Evolutionary conservation across 1,139 yeast genomes (phyloP).

Genomic region (Yamadazyma atmosphaerica): DNA sequence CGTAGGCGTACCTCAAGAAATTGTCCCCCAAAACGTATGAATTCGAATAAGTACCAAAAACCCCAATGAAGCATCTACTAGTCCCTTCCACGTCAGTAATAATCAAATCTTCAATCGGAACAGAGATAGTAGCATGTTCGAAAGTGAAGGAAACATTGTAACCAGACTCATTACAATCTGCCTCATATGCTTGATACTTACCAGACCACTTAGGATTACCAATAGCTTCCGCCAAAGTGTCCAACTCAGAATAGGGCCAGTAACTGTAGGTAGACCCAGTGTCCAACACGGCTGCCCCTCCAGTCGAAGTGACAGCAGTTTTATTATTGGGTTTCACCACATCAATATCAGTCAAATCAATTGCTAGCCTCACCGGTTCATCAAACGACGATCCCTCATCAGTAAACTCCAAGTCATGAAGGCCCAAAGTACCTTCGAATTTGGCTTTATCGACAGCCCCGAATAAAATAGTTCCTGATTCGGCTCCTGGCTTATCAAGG

Average conservation of each 20-base stretch:
- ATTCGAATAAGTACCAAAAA: constrained; percentile 15
- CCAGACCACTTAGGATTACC: constrained; percentile 22
- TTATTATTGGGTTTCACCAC: no score
- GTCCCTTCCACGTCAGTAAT: constrained; percentile 8
- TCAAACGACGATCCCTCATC: constrained; percentile 16
- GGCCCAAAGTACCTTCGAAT: constrained; percentile 41
- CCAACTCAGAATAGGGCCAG: constrained; percentile 29
- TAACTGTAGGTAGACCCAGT: constrained; percentile 44
- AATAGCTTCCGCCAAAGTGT: constrained; percentile 26
- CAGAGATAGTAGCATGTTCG: constrained; percentile 32
- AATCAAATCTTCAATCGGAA: constrained; percentile 31
- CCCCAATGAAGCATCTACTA: constrained; percentile 19
- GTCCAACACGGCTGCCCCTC: constrained; percentile 36
- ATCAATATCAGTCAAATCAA: constrained; percentile 24
- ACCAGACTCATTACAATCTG: constrained; percentile 18
- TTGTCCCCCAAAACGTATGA: constrained; percentile 23
- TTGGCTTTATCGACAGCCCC: constrained; percentile 23
- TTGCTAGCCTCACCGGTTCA: constrained; percentile 27
- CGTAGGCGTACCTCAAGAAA: constrained; percentile 25
- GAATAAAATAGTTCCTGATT: constrained; percentile 18
- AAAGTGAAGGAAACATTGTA: constrained; percentile 30
- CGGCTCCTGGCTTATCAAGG: constrained; percentile 7
- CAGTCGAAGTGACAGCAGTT: constrained; percentile 16
- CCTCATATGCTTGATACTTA: constrained; percentile 22
- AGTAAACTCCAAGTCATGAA: constrained; percentile 30